Percentiles rank a stretch among this genome's conserved stretches.
Conservation (phyloP, 2,329 filamentous ascomycete genomes). For the Alternaria rosae region DNA sequence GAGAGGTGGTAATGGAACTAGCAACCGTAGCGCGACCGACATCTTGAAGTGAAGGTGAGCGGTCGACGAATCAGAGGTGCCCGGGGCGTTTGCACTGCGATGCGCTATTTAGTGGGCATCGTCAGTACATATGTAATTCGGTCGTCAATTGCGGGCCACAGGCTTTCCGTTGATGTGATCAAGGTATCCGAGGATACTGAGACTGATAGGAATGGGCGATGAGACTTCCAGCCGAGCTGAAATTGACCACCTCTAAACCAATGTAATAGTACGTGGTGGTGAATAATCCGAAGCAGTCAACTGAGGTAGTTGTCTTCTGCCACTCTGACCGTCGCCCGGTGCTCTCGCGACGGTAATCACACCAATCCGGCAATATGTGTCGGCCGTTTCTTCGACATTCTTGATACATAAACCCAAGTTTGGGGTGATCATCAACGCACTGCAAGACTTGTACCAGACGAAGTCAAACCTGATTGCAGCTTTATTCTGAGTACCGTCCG, state of each 20-base stretch:
- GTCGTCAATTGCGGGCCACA: not conserved
- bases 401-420: no score
- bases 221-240: not conserved
- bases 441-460: no score
- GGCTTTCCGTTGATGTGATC: not conserved
- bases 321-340: no score
- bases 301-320: rapidly evolving
- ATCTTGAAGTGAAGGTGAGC: not conserved
- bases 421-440: no score
- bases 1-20: not conserved
- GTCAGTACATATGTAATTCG: rapidly evolving
- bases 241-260: not conserved
- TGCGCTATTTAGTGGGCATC: rapidly evolving
- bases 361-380: not conserved
- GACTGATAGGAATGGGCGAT: not conserved
- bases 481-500: no score
- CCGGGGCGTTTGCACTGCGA: not conserved
- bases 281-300: not conserved
- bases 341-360: not conserved
- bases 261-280: not conserved
- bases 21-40: not conserved
- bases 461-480: no score
- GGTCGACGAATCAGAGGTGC: not conserved
- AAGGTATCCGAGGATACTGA: not conserved
- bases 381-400: not conserved